These are phyloP conservation scores for Aspergillus quadricinctus DNA, from an alignment of 2,329 filamentous ascomycete genomes.

Conservation along the genomic window DNA sequence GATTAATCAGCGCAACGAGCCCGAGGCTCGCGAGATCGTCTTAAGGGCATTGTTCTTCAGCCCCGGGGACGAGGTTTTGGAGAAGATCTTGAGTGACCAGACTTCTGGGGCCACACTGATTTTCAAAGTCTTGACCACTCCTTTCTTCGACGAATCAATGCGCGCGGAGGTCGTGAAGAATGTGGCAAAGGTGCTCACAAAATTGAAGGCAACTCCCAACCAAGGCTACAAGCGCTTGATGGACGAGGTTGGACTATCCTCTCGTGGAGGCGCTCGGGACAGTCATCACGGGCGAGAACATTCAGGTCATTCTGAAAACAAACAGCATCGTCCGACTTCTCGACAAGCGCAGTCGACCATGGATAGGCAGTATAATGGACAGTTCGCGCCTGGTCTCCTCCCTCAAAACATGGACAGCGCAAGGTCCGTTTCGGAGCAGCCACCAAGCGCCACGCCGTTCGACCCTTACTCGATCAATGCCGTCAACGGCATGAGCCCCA, in stretches of 20 bases:
- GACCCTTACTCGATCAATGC: slow-evolving; percentile 36
- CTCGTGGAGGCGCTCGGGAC: slow-evolving; percentile 37
- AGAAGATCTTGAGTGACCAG: slow-evolving; percentile 87
- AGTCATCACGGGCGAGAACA: slow-evolving; percentile 38
- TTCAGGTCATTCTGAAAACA: slow-evolving; percentile 35
- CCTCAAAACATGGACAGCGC: slow-evolving; percentile 33
- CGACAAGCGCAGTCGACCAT: slow-evolving; percentile 38
- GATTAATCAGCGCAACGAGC: slow-evolving; percentile 94
- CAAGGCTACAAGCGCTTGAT: slow-evolving; percentile 98
- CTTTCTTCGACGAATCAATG: slow-evolving; percentile 92
- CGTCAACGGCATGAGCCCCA: slow-evolving; percentile 24
- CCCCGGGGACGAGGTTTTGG: slow-evolving; percentile 76
- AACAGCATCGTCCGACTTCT: slow-evolving; percentile 40
- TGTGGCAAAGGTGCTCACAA: slow-evolving; percentile 80
- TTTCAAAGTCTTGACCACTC: slow-evolving; percentile 96
- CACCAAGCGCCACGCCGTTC: slow-evolving; percentile 30
- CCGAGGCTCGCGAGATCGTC: slow-evolving; percentile 85
- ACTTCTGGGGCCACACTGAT: slow-evolving; percentile 91
- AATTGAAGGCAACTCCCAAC: slow-evolving; percentile 86
- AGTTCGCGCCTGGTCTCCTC: slow-evolving; percentile 34
- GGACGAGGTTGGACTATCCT: slow-evolving; percentile 92
- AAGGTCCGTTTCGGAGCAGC: slow-evolving; percentile 36
- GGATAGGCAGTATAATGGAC: slow-evolving; percentile 42
- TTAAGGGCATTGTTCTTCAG: slow-evolving; percentile 91
- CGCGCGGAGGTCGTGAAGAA: slow-evolving; percentile 85